These are phyloP conservation scores for Plantago major DNA, from an alignment of 257 asterid genomes.

Conservation along the genomic window DNA sequence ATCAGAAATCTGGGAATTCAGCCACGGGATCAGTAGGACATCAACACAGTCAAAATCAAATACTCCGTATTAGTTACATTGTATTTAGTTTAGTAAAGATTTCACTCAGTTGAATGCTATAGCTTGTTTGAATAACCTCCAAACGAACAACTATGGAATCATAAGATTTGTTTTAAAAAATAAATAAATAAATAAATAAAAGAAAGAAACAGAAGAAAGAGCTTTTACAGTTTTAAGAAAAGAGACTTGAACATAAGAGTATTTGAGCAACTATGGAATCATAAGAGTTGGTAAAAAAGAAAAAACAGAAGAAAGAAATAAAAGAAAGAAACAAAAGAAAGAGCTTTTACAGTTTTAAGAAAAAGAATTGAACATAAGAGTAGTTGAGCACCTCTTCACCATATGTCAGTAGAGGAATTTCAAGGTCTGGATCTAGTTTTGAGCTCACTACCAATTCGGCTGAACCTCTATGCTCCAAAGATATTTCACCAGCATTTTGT, in stretches of 20 bases:
- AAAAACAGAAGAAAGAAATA: no score
- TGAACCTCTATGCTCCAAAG: constrained; percentile 33
- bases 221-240: neutral
- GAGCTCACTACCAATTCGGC: constrained; percentile 32
- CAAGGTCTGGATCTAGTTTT: constrained; percentile 33
- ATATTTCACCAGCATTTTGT: constrained; percentile 23
- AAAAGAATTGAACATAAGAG: neutral
- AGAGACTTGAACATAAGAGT: neutral
- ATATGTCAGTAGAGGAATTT: constrained; percentile 68
- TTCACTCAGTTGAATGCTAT: no score
- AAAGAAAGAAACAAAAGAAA: neutral
- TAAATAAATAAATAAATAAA: no score
- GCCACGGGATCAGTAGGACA: neutral
- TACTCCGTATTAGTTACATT: no score
- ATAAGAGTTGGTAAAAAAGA: no score
- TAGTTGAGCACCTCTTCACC: constrained; percentile 59
- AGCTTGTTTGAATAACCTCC: no score
- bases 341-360: neutral
- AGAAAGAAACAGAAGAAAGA: neutral
- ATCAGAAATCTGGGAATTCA: constrained; percentile 46
- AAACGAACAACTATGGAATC: no score
- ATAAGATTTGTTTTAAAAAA: no score
- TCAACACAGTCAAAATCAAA: constrained; percentile 2
- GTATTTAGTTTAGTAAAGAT: no score
- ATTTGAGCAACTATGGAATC: neutral